Evolutionary conservation across 495 filamentous ascomycete genomes (phyloP).

Genomic region (Penicillium cataractarum): DNA sequence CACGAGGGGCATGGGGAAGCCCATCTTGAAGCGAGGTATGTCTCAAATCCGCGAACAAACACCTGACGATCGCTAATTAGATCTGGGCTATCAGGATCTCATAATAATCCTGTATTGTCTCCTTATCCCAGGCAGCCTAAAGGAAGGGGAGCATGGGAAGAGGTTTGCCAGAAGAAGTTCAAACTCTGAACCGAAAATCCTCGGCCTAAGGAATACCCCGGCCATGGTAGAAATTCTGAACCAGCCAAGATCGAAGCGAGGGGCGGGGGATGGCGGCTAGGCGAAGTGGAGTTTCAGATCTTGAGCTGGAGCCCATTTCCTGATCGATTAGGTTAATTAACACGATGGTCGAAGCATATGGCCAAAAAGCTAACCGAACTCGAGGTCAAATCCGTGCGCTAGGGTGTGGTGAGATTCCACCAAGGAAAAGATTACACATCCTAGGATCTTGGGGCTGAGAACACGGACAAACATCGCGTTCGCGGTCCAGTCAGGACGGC

Average conservation of each 20-base stretch:
- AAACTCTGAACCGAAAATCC: neutral
- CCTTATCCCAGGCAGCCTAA: neutral
- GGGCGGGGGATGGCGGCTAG: neutral
- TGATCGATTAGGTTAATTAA: conserved; percentile 1
- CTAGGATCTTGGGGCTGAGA: neutral
- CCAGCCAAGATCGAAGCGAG: neutral
- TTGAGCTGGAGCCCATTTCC: neutral
- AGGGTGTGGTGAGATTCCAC: neutral
- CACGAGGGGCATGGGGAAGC: conserved; percentile 1
- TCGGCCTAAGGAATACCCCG: neutral
- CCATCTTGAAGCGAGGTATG: neutral
- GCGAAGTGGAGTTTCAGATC: conserved; percentile 4
- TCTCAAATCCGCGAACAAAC: neutral
- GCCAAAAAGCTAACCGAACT: neutral
- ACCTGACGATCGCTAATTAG: neutral
- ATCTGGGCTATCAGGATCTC: neutral
- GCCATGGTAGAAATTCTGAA: neutral
- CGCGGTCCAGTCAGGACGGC: neutral
- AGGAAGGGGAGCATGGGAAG: neutral
- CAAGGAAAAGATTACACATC: neutral
- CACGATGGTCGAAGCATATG: neutral
- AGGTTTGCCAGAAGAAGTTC: neutral
- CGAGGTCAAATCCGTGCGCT: neutral
- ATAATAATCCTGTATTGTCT: neutral
- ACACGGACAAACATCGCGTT: neutral